Conservation (phyloP, 2,329 filamentous ascomycete genomes). For the Bipolaris zeicola region DNA sequence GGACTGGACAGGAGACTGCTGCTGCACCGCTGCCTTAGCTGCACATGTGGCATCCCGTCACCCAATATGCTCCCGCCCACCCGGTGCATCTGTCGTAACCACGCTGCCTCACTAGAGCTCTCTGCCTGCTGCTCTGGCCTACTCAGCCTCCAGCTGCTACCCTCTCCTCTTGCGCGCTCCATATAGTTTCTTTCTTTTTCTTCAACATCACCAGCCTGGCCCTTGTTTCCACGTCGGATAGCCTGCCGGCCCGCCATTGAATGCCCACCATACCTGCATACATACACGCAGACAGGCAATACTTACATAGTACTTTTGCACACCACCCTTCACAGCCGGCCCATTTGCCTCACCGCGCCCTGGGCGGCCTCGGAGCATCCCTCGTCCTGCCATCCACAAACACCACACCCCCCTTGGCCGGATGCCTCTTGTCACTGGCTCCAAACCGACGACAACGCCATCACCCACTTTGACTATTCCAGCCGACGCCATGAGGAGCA, state of each 20-base stretch:
- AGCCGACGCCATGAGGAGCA: conserved; percentile 38
- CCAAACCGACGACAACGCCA: conserved; percentile 10
- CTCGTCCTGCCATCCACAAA: conserved; percentile 8
- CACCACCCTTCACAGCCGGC: conserved; percentile 13
- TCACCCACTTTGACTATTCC: conserved; percentile 13
- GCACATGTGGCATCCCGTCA: conserved; percentile 27
- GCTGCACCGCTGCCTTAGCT: conserved; percentile 22
- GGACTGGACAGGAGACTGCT: not conserved
- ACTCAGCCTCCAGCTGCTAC: not conserved
- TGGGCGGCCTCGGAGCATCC: conserved; percentile 10
- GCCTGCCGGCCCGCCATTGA: conserved; percentile 17
- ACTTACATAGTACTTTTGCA: no score
- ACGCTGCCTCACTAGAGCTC: conserved; percentile 17
- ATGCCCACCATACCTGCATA: conserved; percentile 1
- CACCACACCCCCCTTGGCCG: not conserved
- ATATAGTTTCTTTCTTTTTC: conserved; percentile 17
- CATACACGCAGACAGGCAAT: no score
- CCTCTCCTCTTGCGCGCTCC: not conserved
- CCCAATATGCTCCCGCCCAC: conserved; percentile 28
- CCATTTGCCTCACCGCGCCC: conserved; percentile 18
- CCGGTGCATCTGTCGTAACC: conserved; percentile 16
- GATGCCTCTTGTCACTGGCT: conserved; percentile 13
- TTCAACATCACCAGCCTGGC: not conserved
- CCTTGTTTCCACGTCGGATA: conserved; percentile 13
- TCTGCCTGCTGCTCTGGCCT: conserved; percentile 5